Evolutionary conservation across 768 basidiomycete species (phyloP), one percentile per base, ranked within the genome.

Genomic region (Mycena epipterygia): DNA sequence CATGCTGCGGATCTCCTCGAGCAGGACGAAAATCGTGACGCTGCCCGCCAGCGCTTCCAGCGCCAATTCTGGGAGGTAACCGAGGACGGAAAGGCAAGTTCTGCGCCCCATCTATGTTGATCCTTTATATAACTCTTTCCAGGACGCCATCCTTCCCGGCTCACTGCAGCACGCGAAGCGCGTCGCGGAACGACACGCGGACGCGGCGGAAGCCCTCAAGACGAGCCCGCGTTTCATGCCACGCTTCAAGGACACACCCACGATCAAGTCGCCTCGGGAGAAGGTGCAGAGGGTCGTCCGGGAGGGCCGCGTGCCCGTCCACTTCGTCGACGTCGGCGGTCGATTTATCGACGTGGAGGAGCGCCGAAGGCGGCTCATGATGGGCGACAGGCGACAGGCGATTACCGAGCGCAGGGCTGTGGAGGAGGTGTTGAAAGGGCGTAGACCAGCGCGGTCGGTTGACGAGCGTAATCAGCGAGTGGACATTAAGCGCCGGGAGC

Each of bases 31-130:
- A 82, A 85, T 25, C 86, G 88, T 67, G 85, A 90, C 62, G 84
- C 81, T 62, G 87, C 88, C 49, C 88, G 90, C 27, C 85, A 89
- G 64, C 87, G 90, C 13, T 93, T 93, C 76, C 89, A 91, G 74
- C 87, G 90, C 48, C 81, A 89, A 49, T 95, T 92, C 78, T 95
- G 93, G 93, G 94, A 95, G 78, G 89, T 91, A 33, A 87, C 86
- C 13, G 94, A 95, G 74, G 89, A 84, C 69, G 85, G 90, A 67
- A 80, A 88, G 80, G 94, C 94, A 76, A 46, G 80, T 76, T 41
- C 25, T 35, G 14, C 41, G 80, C 44, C 14, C 42, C 17, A 14
- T 73, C 52, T 12, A 5, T 37, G 3, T 42, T 27, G 0, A 16
- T 35, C 37, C 49, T 44, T 32, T 4, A 48, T 53, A 14, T 41